Percentiles rank a stretch among this genome's conserved stretches.
These are phyloP conservation scores for Umbilicus rupestris DNA, from an alignment of 164 flowering plant species.

Conservation along the genomic window DNA sequence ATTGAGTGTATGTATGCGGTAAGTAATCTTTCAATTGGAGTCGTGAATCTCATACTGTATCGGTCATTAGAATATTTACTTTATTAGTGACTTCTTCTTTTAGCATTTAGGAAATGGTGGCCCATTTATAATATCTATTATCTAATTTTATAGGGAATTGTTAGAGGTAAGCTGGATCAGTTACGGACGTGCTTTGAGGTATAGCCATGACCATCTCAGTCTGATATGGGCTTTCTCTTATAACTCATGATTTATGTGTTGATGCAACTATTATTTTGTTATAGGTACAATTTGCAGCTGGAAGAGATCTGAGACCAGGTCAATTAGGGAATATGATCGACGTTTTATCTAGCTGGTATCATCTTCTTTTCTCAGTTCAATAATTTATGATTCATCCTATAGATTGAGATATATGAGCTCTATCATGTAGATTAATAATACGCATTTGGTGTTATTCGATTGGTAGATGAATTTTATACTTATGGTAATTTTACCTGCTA, in stretches of 20 bases:
- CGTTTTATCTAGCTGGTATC: conserved; percentile 68
- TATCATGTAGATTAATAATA: not conserved
- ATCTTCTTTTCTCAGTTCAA: not conserved
- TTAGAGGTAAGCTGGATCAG: conserved; percentile 96
- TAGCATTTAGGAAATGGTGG: not conserved
- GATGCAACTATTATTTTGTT: conserved; percentile 10
- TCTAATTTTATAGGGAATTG: conserved; percentile 56
- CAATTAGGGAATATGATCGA: conserved; percentile 80
- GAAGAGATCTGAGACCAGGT: conserved; percentile 91
- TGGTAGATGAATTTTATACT: not conserved
- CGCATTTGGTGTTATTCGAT: not conserved
- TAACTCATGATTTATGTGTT: not conserved
- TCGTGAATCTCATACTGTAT: not conserved
- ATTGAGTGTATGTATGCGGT: conserved; percentile 99
- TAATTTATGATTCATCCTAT: not conserved
- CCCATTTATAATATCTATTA: not conserved
- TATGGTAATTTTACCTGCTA: not conserved
- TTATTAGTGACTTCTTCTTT: not conserved
- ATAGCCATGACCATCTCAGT: conserved; percentile 9
- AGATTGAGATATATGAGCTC: not conserved
- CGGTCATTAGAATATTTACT: not conserved
- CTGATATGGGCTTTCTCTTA: not conserved
- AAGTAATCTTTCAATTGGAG: conserved; percentile 20
- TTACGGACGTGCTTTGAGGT: conserved; percentile 92
- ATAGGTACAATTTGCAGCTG: conserved; percentile 99